Evolutionary conservation across 116 monocot genomes (phyloP).

Genomic region (Zostera marina): DNA sequence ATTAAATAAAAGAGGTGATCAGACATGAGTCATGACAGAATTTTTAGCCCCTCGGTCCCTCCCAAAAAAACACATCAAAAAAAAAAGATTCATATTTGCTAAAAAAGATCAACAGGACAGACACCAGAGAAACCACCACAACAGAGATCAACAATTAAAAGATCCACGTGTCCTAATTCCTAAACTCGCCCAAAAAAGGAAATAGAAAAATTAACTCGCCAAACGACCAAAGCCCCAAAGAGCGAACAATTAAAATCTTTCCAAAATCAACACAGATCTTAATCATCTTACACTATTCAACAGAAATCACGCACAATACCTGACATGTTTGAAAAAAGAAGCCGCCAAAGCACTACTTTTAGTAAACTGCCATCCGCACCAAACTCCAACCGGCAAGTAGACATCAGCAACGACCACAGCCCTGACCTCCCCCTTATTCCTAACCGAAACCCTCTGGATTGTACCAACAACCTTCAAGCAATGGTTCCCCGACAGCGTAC

Average conservation of each 20-base stretch:
- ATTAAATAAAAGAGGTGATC: too few relatives aligned
- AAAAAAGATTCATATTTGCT: too few relatives aligned
- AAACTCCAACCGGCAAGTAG: slow-evolving; percentile 48
- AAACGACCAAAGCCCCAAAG: too few relatives aligned
- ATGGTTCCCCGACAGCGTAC: slow-evolving; percentile 16
- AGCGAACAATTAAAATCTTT: neutral
- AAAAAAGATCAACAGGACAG: too few relatives aligned
- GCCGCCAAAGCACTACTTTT: slow-evolving; percentile 30
- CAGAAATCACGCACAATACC: slow-evolving; percentile 16
- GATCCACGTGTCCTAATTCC: too few relatives aligned
- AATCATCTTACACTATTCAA: neutral
- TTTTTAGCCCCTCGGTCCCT: too few relatives aligned
- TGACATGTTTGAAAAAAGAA: slow-evolving; percentile 70
- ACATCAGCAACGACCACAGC: slow-evolving; percentile 62
- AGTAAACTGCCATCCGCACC: slow-evolving; percentile 90
- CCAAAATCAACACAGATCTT: neutral
- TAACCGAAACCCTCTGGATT: slow-evolving; percentile 24
- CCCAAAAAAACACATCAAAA: too few relatives aligned
- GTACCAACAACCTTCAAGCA: slow-evolving; percentile 34
- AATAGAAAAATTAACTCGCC: too few relatives aligned
- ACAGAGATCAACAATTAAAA: too few relatives aligned
- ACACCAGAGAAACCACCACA: too few relatives aligned
- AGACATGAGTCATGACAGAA: too few relatives aligned
- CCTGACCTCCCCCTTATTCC: slow-evolving; percentile 14
- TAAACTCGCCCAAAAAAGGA: too few relatives aligned